Evolutionary conservation across 139 green algal genomes (phyloP), one percentile per base, ranked within the genome.

Genomic region (Microglena sp.): DNA sequence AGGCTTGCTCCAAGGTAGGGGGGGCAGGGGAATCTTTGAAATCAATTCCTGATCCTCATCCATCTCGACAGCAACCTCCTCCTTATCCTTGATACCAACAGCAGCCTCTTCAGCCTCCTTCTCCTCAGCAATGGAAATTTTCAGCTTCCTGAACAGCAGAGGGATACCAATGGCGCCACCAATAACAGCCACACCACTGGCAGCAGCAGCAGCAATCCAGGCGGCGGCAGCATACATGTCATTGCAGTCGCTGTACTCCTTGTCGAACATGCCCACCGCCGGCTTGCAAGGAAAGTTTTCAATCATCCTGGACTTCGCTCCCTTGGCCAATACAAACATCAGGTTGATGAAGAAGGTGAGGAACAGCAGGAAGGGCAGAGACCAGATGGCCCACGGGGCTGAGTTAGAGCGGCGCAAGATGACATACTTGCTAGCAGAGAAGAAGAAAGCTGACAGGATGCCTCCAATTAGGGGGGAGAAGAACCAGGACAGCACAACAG

Each of bases 291-390:
- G 60, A 26, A 26, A 67, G 4, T 5, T 57, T 28, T 58, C 36
- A 4, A 22, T 26, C 36, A 67, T 57, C 4, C 40, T 6, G 6
- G 24, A 5, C 60, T 67, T 67, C 6, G 60, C 60, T 26, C 60
- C 60, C 60, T 71, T 76, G 56, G 45, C 45, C 4, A 80, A 65
- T 26, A 80, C 74, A 55, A 80, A 71, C 8, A 79, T 55, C 27
- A 67, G 29, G 62, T 74, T 76, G 43, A 81, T 69, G 55, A 76
- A 81, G 32, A 76, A n/a, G 36, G 74, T 77, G 65, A 72, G 45
- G 28, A 69, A 27, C 6, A 82, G 33, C 0, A 82, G 75, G 34
- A 73, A 24, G 26, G 75, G 75, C 62, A 78, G 64, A 2, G 45
- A 54, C 45, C 43, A 77, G 66, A 81, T 72, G 24, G 75, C 70